These are phyloP conservation scores for Naganishia randhawae DNA, from an alignment of 768 basidiomycete genomes.

Conservation along the genomic window DNA sequence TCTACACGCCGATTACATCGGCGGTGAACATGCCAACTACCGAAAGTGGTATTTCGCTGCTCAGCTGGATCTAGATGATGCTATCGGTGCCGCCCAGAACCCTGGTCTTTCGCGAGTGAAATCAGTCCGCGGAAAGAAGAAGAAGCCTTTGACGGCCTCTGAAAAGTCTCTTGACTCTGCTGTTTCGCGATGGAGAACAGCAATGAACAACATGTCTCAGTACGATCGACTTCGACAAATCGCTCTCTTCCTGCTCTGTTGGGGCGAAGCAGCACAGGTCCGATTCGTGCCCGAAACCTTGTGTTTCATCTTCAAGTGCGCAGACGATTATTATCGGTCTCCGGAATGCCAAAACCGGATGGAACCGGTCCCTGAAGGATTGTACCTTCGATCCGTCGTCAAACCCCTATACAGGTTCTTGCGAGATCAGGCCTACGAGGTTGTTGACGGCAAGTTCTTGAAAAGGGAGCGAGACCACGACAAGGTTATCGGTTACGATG, in stretches of 20 bases:
- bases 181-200: slow-evolving; percentile 87
- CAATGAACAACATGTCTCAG: slow-evolving; percentile 98
- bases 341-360: slow-evolving; percentile 93
- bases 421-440: slow-evolving; percentile 95
- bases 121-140: slow-evolving; percentile 60
- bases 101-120: slow-evolving; percentile 81
- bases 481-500: slow-evolving; percentile 94
- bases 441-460: slow-evolving; percentile 90
- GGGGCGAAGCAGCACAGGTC: slow-evolving; percentile 98
- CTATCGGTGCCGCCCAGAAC: slow-evolving; percentile 85
- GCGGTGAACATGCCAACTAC: slow-evolving; percentile 96
- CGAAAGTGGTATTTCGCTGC: slow-evolving; percentile 99
- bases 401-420: slow-evolving; percentile 96
- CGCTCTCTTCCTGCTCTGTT: slow-evolving; percentile 88
- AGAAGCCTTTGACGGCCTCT: slow-evolving; percentile 54
- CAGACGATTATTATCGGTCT: slow-evolving; percentile 97
- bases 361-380: slow-evolving; percentile 87
- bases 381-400: slow-evolving; percentile 84
- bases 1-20: slow-evolving; percentile 97
- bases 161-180: slow-evolving; percentile 82
- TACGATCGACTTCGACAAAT: slow-evolving; percentile 96
- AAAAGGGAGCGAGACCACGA: slow-evolving; percentile 89
- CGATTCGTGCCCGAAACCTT: slow-evolving; percentile 93
- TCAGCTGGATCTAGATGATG: slow-evolving; percentile 96
- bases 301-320: slow-evolving; percentile 99